phyloP scores from a whole-genome alignment of 305 asterid species.

The Ruellia speciosa region DNA sequence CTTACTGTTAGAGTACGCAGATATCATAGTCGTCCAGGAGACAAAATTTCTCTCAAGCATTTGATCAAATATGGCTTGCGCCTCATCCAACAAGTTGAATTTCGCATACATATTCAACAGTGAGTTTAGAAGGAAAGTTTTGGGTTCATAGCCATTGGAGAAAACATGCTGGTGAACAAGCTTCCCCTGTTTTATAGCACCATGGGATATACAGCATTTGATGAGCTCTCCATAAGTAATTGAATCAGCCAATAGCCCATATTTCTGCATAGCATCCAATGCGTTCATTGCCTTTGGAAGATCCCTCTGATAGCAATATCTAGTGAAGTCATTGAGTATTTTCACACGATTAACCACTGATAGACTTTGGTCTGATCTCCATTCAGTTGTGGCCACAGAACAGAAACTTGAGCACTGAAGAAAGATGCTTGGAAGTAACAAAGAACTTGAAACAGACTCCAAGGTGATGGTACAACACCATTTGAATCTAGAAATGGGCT shows the following conservation, averaged over 20 bases:
- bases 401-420: constrained; percentile 20
- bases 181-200: constrained; percentile 47
- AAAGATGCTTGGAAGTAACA: constrained; percentile 15
- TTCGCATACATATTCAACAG: constrained; percentile 66
- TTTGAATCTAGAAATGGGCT: constrained; percentile 26
- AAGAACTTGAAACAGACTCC: constrained; percentile 3
- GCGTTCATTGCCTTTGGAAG: constrained; percentile 51
- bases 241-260: constrained; percentile 46
- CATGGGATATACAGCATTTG: constrained; percentile 55
- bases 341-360: constrained; percentile 13
- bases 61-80: constrained; percentile 44
- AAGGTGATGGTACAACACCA: constrained; percentile 16
- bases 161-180: constrained; percentile 50
- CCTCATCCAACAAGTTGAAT: constrained; percentile 50
- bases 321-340: constrained; percentile 36
- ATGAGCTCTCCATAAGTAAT: constrained; percentile 57
- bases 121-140: constrained; percentile 49
- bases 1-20: constrained; percentile 42
- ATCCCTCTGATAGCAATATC: constrained; percentile 43
- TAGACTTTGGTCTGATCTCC: constrained; percentile 17
- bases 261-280: constrained; percentile 41
- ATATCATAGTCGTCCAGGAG: constrained; percentile 68
- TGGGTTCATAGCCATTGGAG: constrained; percentile 56
- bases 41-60: constrained; percentile 55
- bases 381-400: constrained; percentile 21